Base-by-base conservation (phyloP, 768 basidiomycete species). In the Macrolepiota dolichaula region DNA sequence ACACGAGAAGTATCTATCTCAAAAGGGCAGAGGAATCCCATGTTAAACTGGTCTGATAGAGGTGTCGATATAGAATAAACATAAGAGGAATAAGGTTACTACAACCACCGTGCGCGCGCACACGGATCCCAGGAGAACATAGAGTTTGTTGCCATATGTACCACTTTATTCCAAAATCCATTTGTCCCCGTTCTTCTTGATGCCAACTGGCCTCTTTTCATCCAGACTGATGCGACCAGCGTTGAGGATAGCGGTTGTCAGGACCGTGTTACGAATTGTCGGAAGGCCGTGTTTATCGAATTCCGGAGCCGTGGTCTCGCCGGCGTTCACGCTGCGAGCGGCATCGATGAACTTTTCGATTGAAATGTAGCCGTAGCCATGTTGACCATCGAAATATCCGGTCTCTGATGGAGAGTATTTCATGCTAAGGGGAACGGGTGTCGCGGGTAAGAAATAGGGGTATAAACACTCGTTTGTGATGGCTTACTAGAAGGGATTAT, bases 261-360 rank as follows among this genome's bases (percentile, higher is more conserved):
- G 75, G 15, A 95, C 87, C 13, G 94, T 96, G 74, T 94, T 96
- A 49, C 84, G 81, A 71, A 96, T 92, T 22, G 95, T 96, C 38
- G 95, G 94, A 63, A 94, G 79, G 24, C 89, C 92, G 62, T 88
- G 85, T 24, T 73, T 73, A 74, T 97, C 94, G 73, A 87, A 96
- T 61, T 91, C 88, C 36, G 72, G 78, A 22, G 93, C 84, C 70
- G 82, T 81, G 54, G 83, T 77, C 57, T 79, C 70, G 7, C 88
- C 85, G 24, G 88, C 85, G 68, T 94, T 93, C 67, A 95, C 90
- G 63, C 80, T 82, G 55, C 88, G 83, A 46, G 88, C 86, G 17
- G 91, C 91, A 70, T 92, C 93, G 71, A 96, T 78, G 74, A 96
- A 96, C 74, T 91, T 95, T 74, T 94, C 94, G 67, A 96, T 91